Evolutionary conservation across 257 asterid species (phyloP), one percentile per base, ranked within the genome.

Genomic region (Solanum tacnaense): DNA sequence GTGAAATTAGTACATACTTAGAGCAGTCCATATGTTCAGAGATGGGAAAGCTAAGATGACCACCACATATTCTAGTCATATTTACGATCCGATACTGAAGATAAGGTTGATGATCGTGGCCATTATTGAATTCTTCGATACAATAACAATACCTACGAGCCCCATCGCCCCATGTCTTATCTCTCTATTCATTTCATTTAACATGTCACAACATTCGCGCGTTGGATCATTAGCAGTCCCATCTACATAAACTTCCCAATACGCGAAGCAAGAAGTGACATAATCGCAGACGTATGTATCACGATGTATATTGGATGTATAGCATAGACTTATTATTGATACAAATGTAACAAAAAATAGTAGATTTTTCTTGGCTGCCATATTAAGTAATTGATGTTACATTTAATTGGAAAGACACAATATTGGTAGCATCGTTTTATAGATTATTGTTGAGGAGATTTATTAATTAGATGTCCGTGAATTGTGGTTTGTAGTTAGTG

Each of bases 11-110:
- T 23, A 36, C 29, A 6, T 29, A 86, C 90, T 39, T 81, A 16
- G 83, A 85, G 58, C 89, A 89, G 35, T 89, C 88, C 87, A 85
- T 78, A 13, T 79, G 86, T 35, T 79, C 88, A 27, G 87, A 89
- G 49, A 89, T 89, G 36, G 87, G 81, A 20, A 89, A 89, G 46
- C 86, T 86, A 16, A 68, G 70, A 41, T 89, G 87, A 65, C 79
- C 70, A 46, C 62, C 49, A 5, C 88, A 89, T 31, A 3, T 31
- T 6, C 12, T 3, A 56, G 68, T 85, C 13, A 88, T 41, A 70
- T 65, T 41, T n/a, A 44, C 9, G 23, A 89, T 86, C 20, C 87
- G 74, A 18, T 58, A 35, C 16, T 79, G 76, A 8, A 21, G 38
- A 29, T 56, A 68, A 13, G 84, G 60, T 21, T 58, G 83, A 76